Base-by-base conservation (phyloP, 2,329 filamentous ascomycete genomes). In the Fusarium sp. region DNA sequence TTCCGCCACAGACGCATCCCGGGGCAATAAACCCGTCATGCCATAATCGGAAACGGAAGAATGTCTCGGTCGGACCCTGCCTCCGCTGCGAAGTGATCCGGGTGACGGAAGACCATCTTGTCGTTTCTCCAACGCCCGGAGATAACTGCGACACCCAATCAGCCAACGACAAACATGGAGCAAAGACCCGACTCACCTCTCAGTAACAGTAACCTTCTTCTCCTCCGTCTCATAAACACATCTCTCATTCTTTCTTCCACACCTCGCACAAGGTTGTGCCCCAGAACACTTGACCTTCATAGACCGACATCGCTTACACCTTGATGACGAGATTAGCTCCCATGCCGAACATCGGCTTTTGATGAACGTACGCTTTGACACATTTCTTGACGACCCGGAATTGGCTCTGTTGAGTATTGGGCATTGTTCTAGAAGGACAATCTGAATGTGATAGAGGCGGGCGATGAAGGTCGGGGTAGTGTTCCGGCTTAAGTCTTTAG, bases 251-350 rank as follows among this genome's bases (percentile, higher is more conserved):
- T 74, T 75, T 1, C 73, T 66, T 12, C 66, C 68, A 63, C 73
- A 75, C 15, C 73, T 53, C n/a, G 71, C 51, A 55, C 73, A 75
- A 8, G 73, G 73, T 32, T 76, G 72, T 10, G 63, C 32, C 6
- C 73, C 73, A 6, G 73, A 75, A 22, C 73, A 75, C 51, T 76
- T 75, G 53, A 75, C 73, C 27, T 75, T 75, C 73, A 75, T 75
- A 32, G 70, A 72, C 38, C 73, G 73, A 46, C 73, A 75, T 73
- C 73, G 56, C 40, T 75, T 75, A 59, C 73, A 75, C 10, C 69
- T 71, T 42, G 25, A 27, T 59, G 34, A 34, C 20, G 32, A 24
- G 8, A 57, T 71, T 45, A 71, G 68, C 46, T 18, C 24, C 18
- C 7, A 27, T 11, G 8, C n/a, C 50, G 27, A 50, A 54, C 22